Evolutionary conservation across 108 stramenopile genomes (phyloP), one percentile per base, ranked within the genome.

Genomic region (Cyclotella kingstonii): DNA sequence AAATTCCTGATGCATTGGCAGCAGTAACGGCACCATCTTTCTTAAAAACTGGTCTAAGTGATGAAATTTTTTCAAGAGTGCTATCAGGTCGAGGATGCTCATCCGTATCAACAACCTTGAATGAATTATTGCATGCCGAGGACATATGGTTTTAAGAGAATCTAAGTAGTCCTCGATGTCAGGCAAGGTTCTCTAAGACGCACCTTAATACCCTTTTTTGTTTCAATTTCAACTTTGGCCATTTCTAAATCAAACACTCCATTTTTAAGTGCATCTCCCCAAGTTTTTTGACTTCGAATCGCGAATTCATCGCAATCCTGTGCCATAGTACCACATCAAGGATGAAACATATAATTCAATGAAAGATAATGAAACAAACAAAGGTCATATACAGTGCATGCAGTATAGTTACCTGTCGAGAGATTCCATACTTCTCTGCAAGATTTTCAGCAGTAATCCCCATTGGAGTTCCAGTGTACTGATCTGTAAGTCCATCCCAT

Each of bases 401-500:
- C n/a, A n/a, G n/a, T n/a, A n/a, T n/a, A n/a, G 73, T 40, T 64
- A 86, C 85, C 76, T 84, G 81, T 53, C 94, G 72, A 35, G 89
- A 73, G 63, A 96, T 95, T 18, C 68, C 68, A 61, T 96, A 97
- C 70, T 97, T 77, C 46, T 84, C 84, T 21, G 93, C 96, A 31
- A 99, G 73, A 70, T 98, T 99, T 47, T 99, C 98, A 7, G 98
- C 98, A 43, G 98, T 99, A 43, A 98, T 70, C 38, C 97, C 98
- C 98, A 99, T 99, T 0, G 97, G 95, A 27, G 85, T 81, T 15
- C 84, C 83, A 29, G 86, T 89, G 64, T 95, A 68, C 14, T 81
- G 65, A 75, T 99, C 98, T 9, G 97, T 96, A 33, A 98, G 68
- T 7, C 87, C 87, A 68, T 85, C 84, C 88, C 87, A 89, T 8